Evolutionary conservation across 345 rosid species (phyloP), one percentile per base, ranked within the genome.

Genomic region (Ricinus communis): DNA sequence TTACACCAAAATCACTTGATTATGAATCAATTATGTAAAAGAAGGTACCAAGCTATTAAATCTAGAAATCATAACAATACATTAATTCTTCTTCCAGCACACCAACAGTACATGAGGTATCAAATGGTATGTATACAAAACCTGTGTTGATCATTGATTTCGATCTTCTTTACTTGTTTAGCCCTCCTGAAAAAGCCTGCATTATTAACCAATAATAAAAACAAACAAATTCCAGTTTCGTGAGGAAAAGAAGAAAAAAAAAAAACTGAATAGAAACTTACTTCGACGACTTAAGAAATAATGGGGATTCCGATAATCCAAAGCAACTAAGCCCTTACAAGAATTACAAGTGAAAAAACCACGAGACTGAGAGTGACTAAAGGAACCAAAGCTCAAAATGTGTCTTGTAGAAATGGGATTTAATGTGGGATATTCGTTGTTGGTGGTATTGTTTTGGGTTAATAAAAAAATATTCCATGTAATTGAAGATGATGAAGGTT

Each of bases 141-240:
- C 96, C 93, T 93, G 77, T 90, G 98, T 63, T 83, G 86, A 79
- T 93, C 98, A 85, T 59, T 84, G 40, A 83, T 69, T 80, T 83
- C 88, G 64, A 90, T 88, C 72, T 80, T 85, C 90, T 89, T 76
- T 57, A 79, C 76, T 73, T 83, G 93, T 79, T 93, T 93, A 1
- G 96, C 85, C 71, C 90, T 82, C 8, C 91, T 90, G 69, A 90
- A 85, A 65, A 93, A 88, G 62, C 62, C 96, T 93, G 82, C 71
- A 72, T 28, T 27, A 36, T 28, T 30, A 52, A 15, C 21, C 33
- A 28, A 60, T 25, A 43, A n/a, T 21, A 41, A n/a, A 11, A 25
- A 65, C 38, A 19, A 60, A 54, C 6, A 19, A 12, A 12, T 5
- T 22, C 4, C 14, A 12, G 25, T 11, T 12, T 56, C 38, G 25